phyloP scores from a whole-genome alignment of 2,329 filamentous ascomycete species.

The Mycosphaerella sp. region DNA sequence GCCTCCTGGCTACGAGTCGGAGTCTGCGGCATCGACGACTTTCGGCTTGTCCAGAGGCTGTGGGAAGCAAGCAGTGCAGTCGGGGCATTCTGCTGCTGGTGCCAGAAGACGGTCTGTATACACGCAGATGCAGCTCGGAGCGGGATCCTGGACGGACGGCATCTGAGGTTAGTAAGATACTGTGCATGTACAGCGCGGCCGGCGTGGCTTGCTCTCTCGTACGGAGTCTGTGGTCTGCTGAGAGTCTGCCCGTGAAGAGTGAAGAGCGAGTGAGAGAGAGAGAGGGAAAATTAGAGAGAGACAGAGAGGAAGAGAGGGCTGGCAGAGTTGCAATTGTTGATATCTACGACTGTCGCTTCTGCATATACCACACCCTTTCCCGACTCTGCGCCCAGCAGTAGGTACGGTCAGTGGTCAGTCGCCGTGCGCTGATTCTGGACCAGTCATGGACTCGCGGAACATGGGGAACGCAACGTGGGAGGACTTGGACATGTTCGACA shows the following conservation, averaged over 20 bases:
- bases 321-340: no score
- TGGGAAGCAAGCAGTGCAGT: not conserved
- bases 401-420: not conserved
- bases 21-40: no score
- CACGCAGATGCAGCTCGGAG: not conserved
- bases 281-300: no score
- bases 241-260: not conserved
- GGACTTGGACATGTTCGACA: conserved; percentile 16
- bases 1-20: no score
- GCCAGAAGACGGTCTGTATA: not conserved
- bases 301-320: no score
- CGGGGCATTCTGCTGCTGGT: not conserved
- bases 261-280: no score
- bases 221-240: not conserved
- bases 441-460: conserved; percentile 15
- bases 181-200: not conserved
- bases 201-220: no score
- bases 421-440: not conserved
- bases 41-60: no score
- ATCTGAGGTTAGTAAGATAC: not conserved
- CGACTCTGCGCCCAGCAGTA: not conserved
- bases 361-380: not conserved
- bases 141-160: not conserved
- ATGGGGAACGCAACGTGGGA: conserved; percentile 9
- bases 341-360: not conserved